These are phyloP conservation scores for Inga leiocalycina DNA, from an alignment of 306 rosid species.

Conservation along the genomic window DNA sequence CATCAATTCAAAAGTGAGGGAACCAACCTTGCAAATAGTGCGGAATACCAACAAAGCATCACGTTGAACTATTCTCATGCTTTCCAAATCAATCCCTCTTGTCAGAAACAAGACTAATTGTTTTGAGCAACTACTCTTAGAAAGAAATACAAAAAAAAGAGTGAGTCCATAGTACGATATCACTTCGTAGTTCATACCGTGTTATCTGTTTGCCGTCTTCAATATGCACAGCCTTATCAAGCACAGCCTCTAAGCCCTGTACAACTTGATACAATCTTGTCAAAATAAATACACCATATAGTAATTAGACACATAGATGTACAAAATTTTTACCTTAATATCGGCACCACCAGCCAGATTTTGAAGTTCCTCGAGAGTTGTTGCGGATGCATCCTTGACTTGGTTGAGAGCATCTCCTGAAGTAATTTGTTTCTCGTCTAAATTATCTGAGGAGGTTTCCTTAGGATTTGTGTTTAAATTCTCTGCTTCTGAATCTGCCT, in stretches of 20 bases:
- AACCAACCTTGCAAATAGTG: slow-evolving; percentile 96
- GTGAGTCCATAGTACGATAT: slow-evolving; percentile 26
- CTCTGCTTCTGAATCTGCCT: slow-evolving; percentile 49
- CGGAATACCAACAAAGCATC: slow-evolving; percentile 96
- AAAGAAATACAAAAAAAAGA: slow-evolving; percentile 14
- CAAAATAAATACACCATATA: slow-evolving; percentile 13
- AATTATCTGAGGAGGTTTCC: slow-evolving; percentile 56
- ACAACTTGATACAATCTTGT: slow-evolving; percentile 31
- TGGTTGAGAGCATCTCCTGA: slow-evolving; percentile 88
- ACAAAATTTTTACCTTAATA: slow-evolving; percentile 69
- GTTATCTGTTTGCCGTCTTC: slow-evolving; percentile 97
- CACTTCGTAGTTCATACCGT: slow-evolving; percentile 59
- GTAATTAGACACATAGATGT: slow-evolving; percentile 14
- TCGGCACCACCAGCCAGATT: slow-evolving; percentile 98
- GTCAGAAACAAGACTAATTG: slow-evolving; percentile 37
- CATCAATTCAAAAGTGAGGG: slow-evolving; percentile 29
- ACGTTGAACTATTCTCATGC: slow-evolving; percentile 82
- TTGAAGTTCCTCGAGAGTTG: slow-evolving; percentile 93
- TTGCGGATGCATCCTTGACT: slow-evolving; percentile 67
- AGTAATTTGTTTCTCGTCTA: slow-evolving; percentile 69
- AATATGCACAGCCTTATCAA: slow-evolving; percentile 94
- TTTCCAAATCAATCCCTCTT: slow-evolving; percentile 97
- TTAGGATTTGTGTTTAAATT: slow-evolving; percentile 53
- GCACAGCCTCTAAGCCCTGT: slow-evolving; percentile 96
- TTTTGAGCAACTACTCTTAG: slow-evolving; percentile 35